Base-by-base conservation (phyloP, 2,329 filamentous ascomycete species). In the Alternaria burnsii region DNA sequence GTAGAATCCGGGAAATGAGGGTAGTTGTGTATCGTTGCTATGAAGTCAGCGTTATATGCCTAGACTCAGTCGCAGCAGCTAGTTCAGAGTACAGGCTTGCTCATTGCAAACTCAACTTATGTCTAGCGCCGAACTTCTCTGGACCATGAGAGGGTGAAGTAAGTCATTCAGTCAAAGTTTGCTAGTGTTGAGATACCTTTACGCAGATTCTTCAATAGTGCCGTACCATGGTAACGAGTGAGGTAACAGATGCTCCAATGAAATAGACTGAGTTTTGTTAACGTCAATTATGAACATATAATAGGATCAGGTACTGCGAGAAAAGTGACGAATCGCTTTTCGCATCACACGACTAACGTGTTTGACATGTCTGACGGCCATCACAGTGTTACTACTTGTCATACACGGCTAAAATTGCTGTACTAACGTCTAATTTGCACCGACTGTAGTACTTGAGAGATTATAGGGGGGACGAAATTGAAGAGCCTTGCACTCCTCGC, bases 291-390 rank as follows among this genome's bases (percentile, higher is more conserved):
- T 24, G 14, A n/a, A 18, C 16, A 10, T 20, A 28, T 50, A 26
- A 47, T 48, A 52, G 43, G 53, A 38, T 32, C 34, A 12, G 30
- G 3, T 40, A 12, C 20, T 46, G 38, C 28, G n/a, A 40, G n/a
- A 18, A 12, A 18, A 22, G 51, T 58, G 28, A 52, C 38, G 30
- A 4, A 12, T 42, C 7, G 5, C 40, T n/a, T 41, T 30, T 43
- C 50, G 32, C 22, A 44, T 60, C 43, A 34, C 36, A 32, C 36
- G 14, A 42, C 55, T 47, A 66, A 64, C 63, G 59, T 62, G 53
- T 55, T 58, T 58, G 58, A 53, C 46, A 56, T 32, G 10, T 51
- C 20, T 58, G 55, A 54, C 36, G 42, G 7, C 24, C 32, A 44
- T 47, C 52, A 48, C 40, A 14, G 47, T 47, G 22, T 18, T 22